phyloP scores from a whole-genome alignment of 176 grass and related monocot species.

The Ensete ventricosum region DNA sequence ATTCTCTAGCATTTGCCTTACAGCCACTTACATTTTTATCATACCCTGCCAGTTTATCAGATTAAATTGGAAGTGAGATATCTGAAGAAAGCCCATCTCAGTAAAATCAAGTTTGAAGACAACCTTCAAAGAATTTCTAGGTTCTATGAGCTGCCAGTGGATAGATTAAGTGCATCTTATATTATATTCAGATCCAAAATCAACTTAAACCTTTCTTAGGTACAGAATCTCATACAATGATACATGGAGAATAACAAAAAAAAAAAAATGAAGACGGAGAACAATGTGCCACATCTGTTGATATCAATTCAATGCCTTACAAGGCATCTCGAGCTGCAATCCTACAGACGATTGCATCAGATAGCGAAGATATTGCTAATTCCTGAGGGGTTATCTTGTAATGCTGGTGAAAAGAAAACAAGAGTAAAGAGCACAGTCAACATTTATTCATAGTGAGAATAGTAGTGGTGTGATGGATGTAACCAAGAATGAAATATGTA shows the following conservation, averaged over 20 bases:
- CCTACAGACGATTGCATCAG: conserved; percentile 26
- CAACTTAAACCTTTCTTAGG: too few species aligned
- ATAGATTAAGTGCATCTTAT: too few species aligned
- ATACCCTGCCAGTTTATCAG: too few species aligned
- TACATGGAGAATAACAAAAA: neutral
- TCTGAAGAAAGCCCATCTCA: too few species aligned
- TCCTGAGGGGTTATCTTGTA: conserved; percentile 77
- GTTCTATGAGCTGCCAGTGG: too few species aligned
- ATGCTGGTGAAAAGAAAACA: conserved; percentile 35
- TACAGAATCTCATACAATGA: too few species aligned
- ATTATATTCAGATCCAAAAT: too few species aligned
- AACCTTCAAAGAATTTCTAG: too few species aligned
- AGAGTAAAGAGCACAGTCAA: neutral
- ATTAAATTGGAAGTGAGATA: too few species aligned
- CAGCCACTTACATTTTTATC: too few species aligned
- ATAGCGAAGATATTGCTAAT: conserved; percentile 27
- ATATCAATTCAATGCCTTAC: neutral
- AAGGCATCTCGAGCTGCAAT: conserved; percentile 22
- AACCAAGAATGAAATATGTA: conserved; percentile 21
- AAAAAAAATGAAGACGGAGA: neutral
- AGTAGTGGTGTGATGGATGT: neutral
- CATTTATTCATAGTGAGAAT: neutral
- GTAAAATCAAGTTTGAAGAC: too few species aligned
- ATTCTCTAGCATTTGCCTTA: too few species aligned
- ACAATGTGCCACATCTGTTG: neutral